These are phyloP conservation scores for Wakefieldia striispora DNA, from an alignment of 768 basidiomycete species.

Conservation along the genomic window DNA sequence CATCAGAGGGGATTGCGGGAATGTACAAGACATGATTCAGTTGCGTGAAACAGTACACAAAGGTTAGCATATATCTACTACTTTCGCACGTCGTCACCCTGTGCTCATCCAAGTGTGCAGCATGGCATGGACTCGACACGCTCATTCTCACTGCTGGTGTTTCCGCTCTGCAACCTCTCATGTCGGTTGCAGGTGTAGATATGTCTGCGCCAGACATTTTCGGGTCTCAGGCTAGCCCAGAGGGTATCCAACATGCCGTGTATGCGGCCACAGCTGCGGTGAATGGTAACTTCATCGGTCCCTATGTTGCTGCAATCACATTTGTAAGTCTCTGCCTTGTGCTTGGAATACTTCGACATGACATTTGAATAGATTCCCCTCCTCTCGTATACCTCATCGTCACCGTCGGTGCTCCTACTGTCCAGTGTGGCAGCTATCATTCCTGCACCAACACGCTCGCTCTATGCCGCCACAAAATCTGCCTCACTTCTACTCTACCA, in stretches of 20 bases:
- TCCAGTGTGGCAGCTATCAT: constrained; percentile 78
- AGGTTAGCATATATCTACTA: constrained; percentile 36
- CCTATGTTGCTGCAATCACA: constrained; percentile 64
- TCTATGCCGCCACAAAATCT: constrained; percentile 84
- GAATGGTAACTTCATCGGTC: constrained; percentile 67
- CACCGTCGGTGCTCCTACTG: constrained; percentile 75
- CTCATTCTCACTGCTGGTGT: constrained; percentile 81
- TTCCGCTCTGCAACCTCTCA: constrained; percentile 73
- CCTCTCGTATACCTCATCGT: constrained; percentile 56
- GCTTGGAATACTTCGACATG: neutral
- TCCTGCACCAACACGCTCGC: constrained; percentile 79
- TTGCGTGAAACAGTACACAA: constrained; percentile 51
- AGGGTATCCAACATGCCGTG: constrained; percentile 59
- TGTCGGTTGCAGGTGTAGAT: constrained; percentile 64
- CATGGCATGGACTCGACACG: constrained; percentile 82
- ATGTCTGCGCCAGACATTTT: constrained; percentile 26
- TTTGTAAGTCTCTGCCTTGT: constrained; percentile 49
- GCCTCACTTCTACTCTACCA: constrained; percentile 78
- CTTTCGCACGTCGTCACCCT: neutral
- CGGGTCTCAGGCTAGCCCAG: constrained; percentile 40
- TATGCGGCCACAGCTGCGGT: constrained; percentile 57
- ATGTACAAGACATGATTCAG: constrained; percentile 62
- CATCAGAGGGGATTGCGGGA: constrained; percentile 61
- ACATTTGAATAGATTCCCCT: constrained; percentile 62
- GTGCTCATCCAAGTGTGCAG: constrained; percentile 36